These are phyloP conservation scores for Cyphellophora attinorum DNA, from an alignment of 2,329 filamentous ascomycete species.

Conservation along the genomic window DNA sequence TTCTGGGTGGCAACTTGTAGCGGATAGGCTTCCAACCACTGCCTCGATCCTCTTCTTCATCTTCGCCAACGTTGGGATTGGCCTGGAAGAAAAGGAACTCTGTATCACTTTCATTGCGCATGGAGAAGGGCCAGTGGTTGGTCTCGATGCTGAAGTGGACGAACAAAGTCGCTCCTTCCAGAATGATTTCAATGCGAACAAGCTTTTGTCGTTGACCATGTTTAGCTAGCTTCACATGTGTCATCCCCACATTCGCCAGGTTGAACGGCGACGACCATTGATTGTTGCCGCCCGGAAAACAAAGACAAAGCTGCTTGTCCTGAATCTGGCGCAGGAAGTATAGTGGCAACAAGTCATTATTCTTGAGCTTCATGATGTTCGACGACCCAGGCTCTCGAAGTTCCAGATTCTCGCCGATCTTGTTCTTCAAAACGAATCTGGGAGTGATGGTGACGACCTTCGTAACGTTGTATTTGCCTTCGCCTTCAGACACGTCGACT, in stretches of 20 bases:
- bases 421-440: conserved; percentile 89
- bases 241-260: conserved; percentile 85
- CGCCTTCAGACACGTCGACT: conserved; percentile 77
- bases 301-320: conserved; percentile 83
- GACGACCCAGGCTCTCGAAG: conserved; percentile 89
- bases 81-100: conserved; percentile 97
- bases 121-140: conserved; percentile 96
- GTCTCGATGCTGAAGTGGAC: conserved; percentile 81
- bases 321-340: conserved; percentile 78
- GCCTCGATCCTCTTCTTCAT: conserved; percentile 62
- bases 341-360: conserved; percentile 72
- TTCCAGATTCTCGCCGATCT: conserved; percentile 76
- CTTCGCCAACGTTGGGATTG: conserved; percentile 84
- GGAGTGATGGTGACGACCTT: conserved; percentile 91
- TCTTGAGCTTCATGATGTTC: conserved; percentile 66
- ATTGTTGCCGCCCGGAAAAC: conserved; percentile 88
- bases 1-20: conserved; percentile 83
- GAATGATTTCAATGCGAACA: conserved; percentile 76
- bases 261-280: conserved; percentile 98
- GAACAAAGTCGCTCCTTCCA: conserved; percentile 92
- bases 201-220: conserved; percentile 81
- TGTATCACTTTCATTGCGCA: conserved; percentile 94
- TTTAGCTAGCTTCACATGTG: conserved; percentile 88
- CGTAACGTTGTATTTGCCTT: conserved; percentile 96
- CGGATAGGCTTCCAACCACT: conserved; percentile 87